These are phyloP conservation scores for Setomelanomma holmii DNA, from an alignment of 2,329 filamentous ascomycete species.

Conservation along the genomic window DNA sequence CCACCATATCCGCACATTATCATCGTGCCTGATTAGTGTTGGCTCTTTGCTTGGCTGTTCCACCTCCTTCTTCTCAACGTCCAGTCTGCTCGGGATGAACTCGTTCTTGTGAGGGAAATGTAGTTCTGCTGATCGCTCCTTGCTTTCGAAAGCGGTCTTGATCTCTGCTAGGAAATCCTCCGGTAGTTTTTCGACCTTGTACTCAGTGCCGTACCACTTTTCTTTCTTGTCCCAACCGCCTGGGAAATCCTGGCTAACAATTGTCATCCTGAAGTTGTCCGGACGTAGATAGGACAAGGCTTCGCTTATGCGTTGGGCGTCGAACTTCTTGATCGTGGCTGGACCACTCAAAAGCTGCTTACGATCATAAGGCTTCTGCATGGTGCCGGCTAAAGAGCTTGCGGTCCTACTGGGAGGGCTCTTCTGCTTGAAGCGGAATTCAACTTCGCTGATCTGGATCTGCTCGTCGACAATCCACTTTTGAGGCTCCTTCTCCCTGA, in stretches of 20 bases:
- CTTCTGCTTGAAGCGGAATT: slow-evolving; percentile 96
- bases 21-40: slow-evolving; percentile 84
- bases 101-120: slow-evolving; percentile 93
- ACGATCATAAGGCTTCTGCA: slow-evolving; percentile 89
- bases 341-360: slow-evolving; percentile 87
- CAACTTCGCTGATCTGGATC: slow-evolving; percentile 86
- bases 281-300: slow-evolving; percentile 77
- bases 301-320: slow-evolving; percentile 75
- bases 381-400: slow-evolving; percentile 80
- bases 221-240: slow-evolving; percentile 87
- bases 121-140: slow-evolving; percentile 71
- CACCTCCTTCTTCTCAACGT: slow-evolving; percentile 95
- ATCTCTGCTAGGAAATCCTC: slow-evolving; percentile 76
- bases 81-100: slow-evolving; percentile 91
- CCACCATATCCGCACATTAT: slow-evolving; percentile 84
- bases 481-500: slow-evolving; percentile 80
- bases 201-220: slow-evolving; percentile 98
- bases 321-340: slow-evolving; percentile 78
- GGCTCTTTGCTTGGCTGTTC: slow-evolving; percentile 75
- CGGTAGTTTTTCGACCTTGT: slow-evolving; percentile 81
- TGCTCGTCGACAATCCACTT: slow-evolving; percentile 96
- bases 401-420: slow-evolving; percentile 88
- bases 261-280: slow-evolving; percentile 86
- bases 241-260: slow-evolving; percentile 83
- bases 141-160: slow-evolving; percentile 66